Evolutionary conservation across 495 filamentous ascomycete genomes (phyloP).

Genomic region (Pyrenula aspistea): DNA sequence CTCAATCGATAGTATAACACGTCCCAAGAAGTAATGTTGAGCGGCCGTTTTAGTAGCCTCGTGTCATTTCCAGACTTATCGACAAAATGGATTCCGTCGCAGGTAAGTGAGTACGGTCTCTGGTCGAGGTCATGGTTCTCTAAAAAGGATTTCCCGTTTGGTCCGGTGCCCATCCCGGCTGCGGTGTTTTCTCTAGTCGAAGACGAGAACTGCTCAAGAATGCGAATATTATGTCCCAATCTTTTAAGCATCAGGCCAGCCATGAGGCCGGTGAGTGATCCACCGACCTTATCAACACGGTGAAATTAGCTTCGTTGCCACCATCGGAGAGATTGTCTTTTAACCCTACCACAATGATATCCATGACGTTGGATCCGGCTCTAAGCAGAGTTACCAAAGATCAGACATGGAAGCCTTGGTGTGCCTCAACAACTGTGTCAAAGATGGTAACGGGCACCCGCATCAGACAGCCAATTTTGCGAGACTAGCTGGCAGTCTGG

Average conservation of each 20-base stretch:
- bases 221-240: conserved; percentile 15
- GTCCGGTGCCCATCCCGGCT: conserved; percentile 13
- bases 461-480: too few relatives aligned
- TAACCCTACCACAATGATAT: background rate
- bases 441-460: too few relatives aligned
- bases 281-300: conserved; percentile 12
- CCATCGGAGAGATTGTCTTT: background rate
- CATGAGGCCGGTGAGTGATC: conserved; percentile 21
- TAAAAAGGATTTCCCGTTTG: conserved; percentile 7
- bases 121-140: conserved; percentile 6
- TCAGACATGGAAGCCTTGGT: too few relatives aligned
- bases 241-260: conserved; percentile 18
- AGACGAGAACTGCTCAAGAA: conserved; percentile 13
- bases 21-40: conserved; percentile 15
- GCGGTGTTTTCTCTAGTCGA: conserved; percentile 8
- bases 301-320: background rate
- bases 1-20: conserved; percentile 14
- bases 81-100: conserved; percentile 2
- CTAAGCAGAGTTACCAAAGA: too few relatives aligned
- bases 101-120: conserved; percentile 3
- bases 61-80: background rate
- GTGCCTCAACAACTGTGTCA: too few relatives aligned
- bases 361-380: too few relatives aligned
- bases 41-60: background rate
- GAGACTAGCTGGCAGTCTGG: too few relatives aligned